These are phyloP conservation scores for Chaetomiaceae sp. DNA, from an alignment of 2,329 filamentous ascomycete species.

Conservation along the genomic window DNA sequence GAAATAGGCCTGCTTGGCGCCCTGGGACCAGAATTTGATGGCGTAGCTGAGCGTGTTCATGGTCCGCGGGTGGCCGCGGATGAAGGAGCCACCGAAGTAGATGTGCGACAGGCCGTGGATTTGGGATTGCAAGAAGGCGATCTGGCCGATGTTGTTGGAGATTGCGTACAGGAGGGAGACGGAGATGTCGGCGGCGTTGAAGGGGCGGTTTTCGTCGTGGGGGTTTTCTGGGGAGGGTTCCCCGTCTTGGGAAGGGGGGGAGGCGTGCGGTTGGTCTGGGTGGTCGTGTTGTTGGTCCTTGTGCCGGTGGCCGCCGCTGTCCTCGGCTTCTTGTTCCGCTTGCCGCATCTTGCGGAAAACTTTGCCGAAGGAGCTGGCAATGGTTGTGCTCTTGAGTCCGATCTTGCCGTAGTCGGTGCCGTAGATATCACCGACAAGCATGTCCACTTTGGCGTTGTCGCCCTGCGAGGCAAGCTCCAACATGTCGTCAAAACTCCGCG, in stretches of 20 bases:
- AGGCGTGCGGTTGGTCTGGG: neutral
- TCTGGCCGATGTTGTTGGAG: conserved; percentile 97
- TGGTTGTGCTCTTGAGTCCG: conserved; percentile 89
- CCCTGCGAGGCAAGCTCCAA: conserved; percentile 83
- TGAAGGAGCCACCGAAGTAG: conserved; percentile 97
- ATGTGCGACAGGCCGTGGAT: conserved; percentile 89
- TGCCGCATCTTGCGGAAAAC: conserved; percentile 89
- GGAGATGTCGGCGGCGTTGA: conserved; percentile 80
- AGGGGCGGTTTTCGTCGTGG: conserved; percentile 42
- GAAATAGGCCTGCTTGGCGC: conserved; percentile 92
- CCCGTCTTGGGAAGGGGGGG: neutral
- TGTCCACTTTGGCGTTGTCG: conserved; percentile 90
- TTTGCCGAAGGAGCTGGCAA: conserved; percentile 94
- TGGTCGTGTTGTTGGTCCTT: conserved; percentile 19
- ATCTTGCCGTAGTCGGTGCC: conserved; percentile 95
- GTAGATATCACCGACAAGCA: conserved; percentile 97
- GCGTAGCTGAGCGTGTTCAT: conserved; percentile 97
- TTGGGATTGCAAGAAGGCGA: conserved; percentile 94
- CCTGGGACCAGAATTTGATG: conserved; percentile 94
- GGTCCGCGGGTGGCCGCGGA: conserved; percentile 91
- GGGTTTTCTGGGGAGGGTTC: neutral
- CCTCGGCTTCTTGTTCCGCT: conserved; percentile 74
- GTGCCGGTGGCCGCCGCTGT: conserved; percentile 54
- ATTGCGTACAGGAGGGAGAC: conserved; percentile 90
- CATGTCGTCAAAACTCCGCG: conserved; percentile 96